Evolutionary conservation across 108 stramenopile genomes (phyloP), one percentile per base, ranked within the genome.

Genomic region (Discostella pseudostelligera): DNA sequence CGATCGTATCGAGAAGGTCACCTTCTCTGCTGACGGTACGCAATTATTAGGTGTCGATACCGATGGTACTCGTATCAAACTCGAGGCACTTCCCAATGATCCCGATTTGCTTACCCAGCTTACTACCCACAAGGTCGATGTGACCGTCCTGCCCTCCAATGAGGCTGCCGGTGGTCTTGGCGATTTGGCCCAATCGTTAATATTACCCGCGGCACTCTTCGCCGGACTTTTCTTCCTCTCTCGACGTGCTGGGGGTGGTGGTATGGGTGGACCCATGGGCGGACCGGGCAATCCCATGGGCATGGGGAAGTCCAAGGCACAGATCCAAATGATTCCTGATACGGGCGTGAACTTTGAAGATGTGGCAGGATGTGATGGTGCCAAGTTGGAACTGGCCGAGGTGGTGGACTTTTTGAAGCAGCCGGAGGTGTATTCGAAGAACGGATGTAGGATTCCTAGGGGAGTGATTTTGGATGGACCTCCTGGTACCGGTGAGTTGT

Each of bases 321-420:
- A 91, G 83, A 84, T 94, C 62, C 92, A 90, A 69, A 90, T 94
- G 89, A 83, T 89, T 39, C 91, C 91, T 13, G 91, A 93, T 57
- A 92, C 91, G 14, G 91, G 91, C 10, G 88, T 94, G 9, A 96
- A 83, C 59, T 98, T 98, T 84, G 93, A 93, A 48, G 96, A 96
- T 70, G 96, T 98, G 20, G 96, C 96, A 9, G 98, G 98, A 51
- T 96, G 95, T 68, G 95, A 97, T 63, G 87, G 84, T 21, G 96
- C 96, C 77, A 98, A 98, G 83, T 66, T 93, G 47, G 96, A 98
- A 51, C 50, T 98, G 44, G 81, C 86, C 43, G 98, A 98, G 72
- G 90, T 98, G 43, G 98, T 98, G 16, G 96, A 96, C 82, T 98
- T 96, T 76, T 80, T 98, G 60, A 96, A 97, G 88, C 89, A 97